Base-by-base conservation (phyloP, 1,284 basidiomycete genomes). In the Meira miltonrushii region DNA sequence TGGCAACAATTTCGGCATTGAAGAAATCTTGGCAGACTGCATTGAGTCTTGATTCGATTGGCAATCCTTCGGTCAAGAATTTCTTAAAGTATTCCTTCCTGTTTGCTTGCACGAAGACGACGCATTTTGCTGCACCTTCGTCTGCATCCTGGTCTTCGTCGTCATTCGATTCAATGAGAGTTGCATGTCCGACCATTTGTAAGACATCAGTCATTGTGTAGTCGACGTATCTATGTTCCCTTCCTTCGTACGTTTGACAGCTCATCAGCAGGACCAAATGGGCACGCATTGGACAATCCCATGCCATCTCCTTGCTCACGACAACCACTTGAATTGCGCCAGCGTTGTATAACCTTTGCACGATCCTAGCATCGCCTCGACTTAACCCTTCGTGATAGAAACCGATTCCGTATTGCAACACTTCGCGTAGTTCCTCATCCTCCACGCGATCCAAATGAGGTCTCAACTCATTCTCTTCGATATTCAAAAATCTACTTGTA, bases 191-290 rank as follows among this genome's bases (percentile, higher is more conserved):
- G 85, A 98, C 95, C 94, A 98, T 98, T 76, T 98, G 93, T 1
- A 98, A 84, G 11, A 98, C 88, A 70, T 97, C 93, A 82, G 94
- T 91, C 60, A 98, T 89, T 1, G 95, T 90, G 74, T 97, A 98
- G 80, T 98, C 94, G 69, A 95, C 84, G 71, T 99, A 98, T 54
- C 94, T 89, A 58, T 78, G 74, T 55, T 78, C 73, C 15, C 71
- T 69, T 10, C 77, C 77, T 77, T 98, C 92, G 73, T 90, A 98
- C 60, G 82, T 89, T 78, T 98, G 95, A 0, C 97, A 90, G 33
- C 93, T 93, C 92, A 98, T 96, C 74, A 98, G 89, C 74, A 99
- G 87, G 52, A 97, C 93, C 88, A 98, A 92, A 80, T 96, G 95
- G 60, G 90, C 88, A 0, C 89, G 86, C 37, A 96, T 85, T 0